Evolutionary conservation across 2,329 filamentous ascomycete species (phyloP).

Genomic region (Botryosphaeria dothidea): DNA sequence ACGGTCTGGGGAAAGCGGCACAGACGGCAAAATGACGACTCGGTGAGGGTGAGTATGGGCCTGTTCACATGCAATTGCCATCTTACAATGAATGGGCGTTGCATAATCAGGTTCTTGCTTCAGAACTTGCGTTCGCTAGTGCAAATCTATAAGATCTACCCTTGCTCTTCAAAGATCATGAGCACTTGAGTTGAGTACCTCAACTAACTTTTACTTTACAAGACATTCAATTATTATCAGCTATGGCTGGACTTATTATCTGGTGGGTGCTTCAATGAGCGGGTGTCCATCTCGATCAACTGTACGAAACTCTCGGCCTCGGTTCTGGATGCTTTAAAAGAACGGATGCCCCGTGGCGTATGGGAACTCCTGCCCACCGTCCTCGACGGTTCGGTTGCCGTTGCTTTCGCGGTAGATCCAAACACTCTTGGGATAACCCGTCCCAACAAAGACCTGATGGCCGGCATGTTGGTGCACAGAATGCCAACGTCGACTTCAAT

Average conservation of each 20-base stretch:
- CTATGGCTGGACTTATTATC: neutral
- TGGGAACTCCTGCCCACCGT: neutral
- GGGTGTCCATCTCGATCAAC: neutral
- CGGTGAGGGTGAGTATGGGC: too few relatives aligned
- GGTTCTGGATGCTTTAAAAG: neutral
- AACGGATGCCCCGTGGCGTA: neutral
- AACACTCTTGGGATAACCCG: neutral
- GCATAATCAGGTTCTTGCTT: too few relatives aligned
- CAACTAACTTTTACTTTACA: too few relatives aligned
- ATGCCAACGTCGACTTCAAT: slow-evolving; percentile 1
- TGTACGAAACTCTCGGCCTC: neutral
- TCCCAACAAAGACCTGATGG: neutral
- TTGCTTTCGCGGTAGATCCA: neutral
- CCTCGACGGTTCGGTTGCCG: neutral
- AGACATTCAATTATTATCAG: neutral
- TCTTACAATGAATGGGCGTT: too few relatives aligned
- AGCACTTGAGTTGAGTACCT: too few relatives aligned
- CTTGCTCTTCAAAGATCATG: too few relatives aligned
- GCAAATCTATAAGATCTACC: too few relatives aligned
- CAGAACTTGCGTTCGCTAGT: too few relatives aligned
- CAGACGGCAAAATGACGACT: neutral
- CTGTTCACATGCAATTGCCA: too few relatives aligned
- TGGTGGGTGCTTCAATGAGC: neutral
- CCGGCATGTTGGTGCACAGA: neutral
- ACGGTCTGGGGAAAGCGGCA: neutral